Evolutionary conservation across 257 asterid genomes (phyloP), one percentile per base, ranked within the genome.

Genomic region (Salvia rosmarinus): DNA sequence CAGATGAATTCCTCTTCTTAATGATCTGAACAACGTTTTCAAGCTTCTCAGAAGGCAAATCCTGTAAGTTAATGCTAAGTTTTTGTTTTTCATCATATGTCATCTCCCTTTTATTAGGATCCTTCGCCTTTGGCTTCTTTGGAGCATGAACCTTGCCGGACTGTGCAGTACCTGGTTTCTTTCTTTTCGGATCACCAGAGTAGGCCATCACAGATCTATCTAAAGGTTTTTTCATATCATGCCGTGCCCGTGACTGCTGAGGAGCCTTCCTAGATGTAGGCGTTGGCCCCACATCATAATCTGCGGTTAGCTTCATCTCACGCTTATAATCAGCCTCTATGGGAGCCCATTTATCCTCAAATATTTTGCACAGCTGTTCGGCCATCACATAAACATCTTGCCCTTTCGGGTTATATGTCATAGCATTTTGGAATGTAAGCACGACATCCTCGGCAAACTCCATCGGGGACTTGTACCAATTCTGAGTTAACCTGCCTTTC

Each of bases 81-180:
- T 88, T 88, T 79, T 89, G 96, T 87, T 92, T 92, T 74, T 92
- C 98, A 40, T 89, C 98, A 73, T 85, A 92, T 1, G 96, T 92
- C 98, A 92, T 89, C 69, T 92, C 98, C 83, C 98, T 89, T 83
- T 89, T 92, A 69, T 84, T 81, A 14, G 87, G 89, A 76, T 89
- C 98, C 80, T 84, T 89, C 1, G 98, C 98, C 80, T 92, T 92
- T 54, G 98, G 98, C 85, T 92, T 92, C 87, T 81, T 89, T n/a
- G 82, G 79, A 30, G 77, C 75, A 59, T 81, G 71, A 59, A 62
- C 73, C 80, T 83, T 86, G 28, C 84, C 90, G 16, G 90, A 74
- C 73, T 56, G 85, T 23, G 79, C 78, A 67, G 63, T 61, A 65
- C 50, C 72, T 20, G 43, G 60, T 35, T 77, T 47, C 77, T 83